Evolutionary conservation across 1,284 basidiomycete species (phyloP), one percentile per base, ranked within the genome.

Genomic region (Pseudozyma flocculosa): DNA sequence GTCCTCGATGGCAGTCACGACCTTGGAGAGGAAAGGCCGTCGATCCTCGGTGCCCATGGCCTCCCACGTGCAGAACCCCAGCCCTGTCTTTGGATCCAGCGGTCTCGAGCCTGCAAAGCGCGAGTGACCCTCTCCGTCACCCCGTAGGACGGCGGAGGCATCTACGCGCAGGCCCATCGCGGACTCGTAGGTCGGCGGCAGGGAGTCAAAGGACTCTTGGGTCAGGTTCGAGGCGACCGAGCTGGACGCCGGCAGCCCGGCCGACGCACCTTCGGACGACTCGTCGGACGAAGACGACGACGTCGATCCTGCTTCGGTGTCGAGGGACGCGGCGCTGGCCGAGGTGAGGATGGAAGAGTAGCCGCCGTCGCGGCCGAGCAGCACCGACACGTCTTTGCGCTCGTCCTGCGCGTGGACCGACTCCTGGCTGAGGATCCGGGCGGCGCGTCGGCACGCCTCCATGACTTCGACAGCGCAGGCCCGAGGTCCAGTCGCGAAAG

Each of bases 61-160:
- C 18, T 64, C 57, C 61, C 61, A 64, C 10, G 61, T 64, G 46
- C 61, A 64, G 43, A 64, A 61, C 3, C 61, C 61, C 13, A 64
- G 49, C 4, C 61, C 61, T 1, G 34, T 47, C 10, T 49, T 36
- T n/a, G 47, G n/a, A 17, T 41, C 32, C 7, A 29, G 18, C 4
- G 46, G 43, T 14, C 29, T 30, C 19, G 26, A 21, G 15, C 43
- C 43, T 10, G 50, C 48, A 18, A 40, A 49, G 11, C 39, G 11
- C 2, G 59, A 54, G 36, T 44, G 49, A 18, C 56, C 54, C n/a
- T 47, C 45, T 17, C 52, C n/a, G n/a, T n/a, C n/a, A n/a, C n/a
- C n/a, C n/a, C n/a, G 26, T 29, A 29, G 38, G 30, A 49, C 21
- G 11, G 45, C 48, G 4, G 50, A 44, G 9, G 39, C 40, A n/a